phyloP scores from a whole-genome alignment of 768 basidiomycete species.

The Suillus spraguei region DNA sequence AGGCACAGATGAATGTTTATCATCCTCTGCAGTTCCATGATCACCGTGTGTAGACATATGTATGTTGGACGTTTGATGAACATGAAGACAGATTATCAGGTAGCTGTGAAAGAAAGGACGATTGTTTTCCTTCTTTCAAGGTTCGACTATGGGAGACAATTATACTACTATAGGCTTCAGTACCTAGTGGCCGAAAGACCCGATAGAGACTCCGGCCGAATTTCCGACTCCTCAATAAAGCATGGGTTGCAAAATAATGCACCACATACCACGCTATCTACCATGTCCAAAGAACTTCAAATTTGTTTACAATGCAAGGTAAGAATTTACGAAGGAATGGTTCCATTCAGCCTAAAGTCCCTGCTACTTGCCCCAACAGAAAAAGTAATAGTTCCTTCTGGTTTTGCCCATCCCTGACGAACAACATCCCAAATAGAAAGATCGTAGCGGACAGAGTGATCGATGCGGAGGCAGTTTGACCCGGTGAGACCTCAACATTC shows the following conservation, averaged over 20 bases:
- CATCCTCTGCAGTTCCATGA: background rate
- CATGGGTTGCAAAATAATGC: background rate
- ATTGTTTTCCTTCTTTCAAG: background rate
- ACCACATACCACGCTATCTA: background rate
- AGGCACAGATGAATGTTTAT: background rate
- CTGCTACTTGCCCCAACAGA: conserved; percentile 72
- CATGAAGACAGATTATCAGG: background rate
- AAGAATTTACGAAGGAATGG: conserved; percentile 22
- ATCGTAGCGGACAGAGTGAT: conserved; percentile 71
- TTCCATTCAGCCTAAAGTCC: conserved; percentile 56
- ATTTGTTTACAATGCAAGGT: background rate
- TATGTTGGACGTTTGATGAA: background rate
- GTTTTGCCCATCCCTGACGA: conserved; percentile 75
- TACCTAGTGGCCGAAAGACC: background rate
- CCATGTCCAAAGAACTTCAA: background rate
- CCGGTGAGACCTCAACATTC: conserved; percentile 51
- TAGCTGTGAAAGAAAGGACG: background rate
- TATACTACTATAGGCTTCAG: too few relatives aligned
- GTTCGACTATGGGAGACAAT: too few relatives aligned
- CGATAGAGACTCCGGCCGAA: background rate
- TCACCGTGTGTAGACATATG: conserved; percentile 2
- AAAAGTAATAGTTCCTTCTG: conserved; percentile 61
- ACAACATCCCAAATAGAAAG: conserved; percentile 77
- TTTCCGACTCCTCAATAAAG: background rate
- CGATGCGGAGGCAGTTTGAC: conserved; percentile 46